These are phyloP conservation scores for Candida nanaspora DNA, from an alignment of 805 yeast species.

Conservation along the genomic window DNA sequence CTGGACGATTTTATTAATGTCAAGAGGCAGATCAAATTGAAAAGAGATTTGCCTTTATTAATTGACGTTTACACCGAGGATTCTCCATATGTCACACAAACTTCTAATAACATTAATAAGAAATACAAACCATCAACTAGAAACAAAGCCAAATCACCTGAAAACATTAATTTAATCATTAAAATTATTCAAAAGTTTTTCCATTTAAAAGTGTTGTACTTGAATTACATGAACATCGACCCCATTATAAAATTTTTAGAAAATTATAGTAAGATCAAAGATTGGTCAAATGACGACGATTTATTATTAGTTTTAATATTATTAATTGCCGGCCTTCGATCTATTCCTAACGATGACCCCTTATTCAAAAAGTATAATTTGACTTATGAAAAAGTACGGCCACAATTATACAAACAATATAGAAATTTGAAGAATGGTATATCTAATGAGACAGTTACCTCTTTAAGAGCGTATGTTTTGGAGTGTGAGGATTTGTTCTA, in stretches of 20 bases:
- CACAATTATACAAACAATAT: slow-evolving; percentile 31
- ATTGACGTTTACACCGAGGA: slow-evolving; percentile 1
- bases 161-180: slow-evolving; percentile 28
- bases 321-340: slow-evolving; percentile 32
- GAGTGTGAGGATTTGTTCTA: slow-evolving; percentile 45
- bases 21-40: slow-evolving; percentile 22
- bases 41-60: slow-evolving; percentile 20
- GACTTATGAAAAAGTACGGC: slow-evolving; percentile 16
- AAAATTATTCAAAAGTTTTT: slow-evolving; percentile 36
- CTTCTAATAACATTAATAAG: neutral
- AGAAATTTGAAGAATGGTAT: slow-evolving; percentile 39
- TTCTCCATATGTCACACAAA: neutral
- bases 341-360: slow-evolving; percentile 21
- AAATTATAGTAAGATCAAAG: slow-evolving; percentile 24
- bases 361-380: slow-evolving; percentile 16
- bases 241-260: slow-evolving; percentile 30
- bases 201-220: slow-evolving; percentile 30
- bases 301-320: slow-evolving; percentile 38
- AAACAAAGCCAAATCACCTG: slow-evolving; percentile 12
- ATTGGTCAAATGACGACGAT: slow-evolving; percentile 45
- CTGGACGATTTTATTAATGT: slow-evolving; percentile 22
- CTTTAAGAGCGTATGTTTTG: slow-evolving; percentile 41
- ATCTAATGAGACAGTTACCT: slow-evolving; percentile 38
- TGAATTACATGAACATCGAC: slow-evolving; percentile 30
- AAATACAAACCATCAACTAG: neutral